phyloP scores from a whole-genome alignment of 257 asterid species.

The Penstemon davidsonii region DNA sequence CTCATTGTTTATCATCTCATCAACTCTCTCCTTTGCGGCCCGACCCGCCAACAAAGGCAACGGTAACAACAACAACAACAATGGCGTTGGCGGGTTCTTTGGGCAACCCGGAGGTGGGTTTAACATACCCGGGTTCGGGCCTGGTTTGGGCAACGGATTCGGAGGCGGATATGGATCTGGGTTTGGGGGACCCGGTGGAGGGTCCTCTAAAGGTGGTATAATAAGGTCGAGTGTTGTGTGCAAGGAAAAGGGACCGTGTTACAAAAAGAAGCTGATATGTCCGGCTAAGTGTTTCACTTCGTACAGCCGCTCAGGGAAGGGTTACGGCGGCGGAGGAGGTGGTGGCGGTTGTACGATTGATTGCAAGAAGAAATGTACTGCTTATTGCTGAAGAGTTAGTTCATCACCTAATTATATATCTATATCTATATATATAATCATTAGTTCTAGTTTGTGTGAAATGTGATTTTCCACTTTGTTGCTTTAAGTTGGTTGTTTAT shows the following conservation, averaged over 20 bases:
- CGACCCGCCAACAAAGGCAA: slow-evolving; percentile 23
- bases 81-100: slow-evolving; percentile 44
- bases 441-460: neutral
- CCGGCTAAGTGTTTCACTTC: slow-evolving; percentile 88
- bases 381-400: slow-evolving; percentile 48
- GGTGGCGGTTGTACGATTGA: slow-evolving; percentile 90
- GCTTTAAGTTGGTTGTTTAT: slow-evolving; percentile 9
- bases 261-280: slow-evolving; percentile 66
- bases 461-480: slow-evolving; percentile 33
- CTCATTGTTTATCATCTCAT: slow-evolving; percentile 33
- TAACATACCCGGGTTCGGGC: slow-evolving; percentile 70
- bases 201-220: slow-evolving; percentile 48
- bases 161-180: slow-evolving; percentile 75
- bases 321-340: slow-evolving; percentile 84
- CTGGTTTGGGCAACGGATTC: slow-evolving; percentile 33
- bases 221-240: slow-evolving; percentile 51
- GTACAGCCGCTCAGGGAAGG: slow-evolving; percentile 74
- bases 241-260: slow-evolving; percentile 69
- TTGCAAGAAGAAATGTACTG: slow-evolving; percentile 74
- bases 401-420: neutral
- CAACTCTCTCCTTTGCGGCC: slow-evolving; percentile 38
- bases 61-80: neutral
- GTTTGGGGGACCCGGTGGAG: slow-evolving; percentile 72
- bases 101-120: slow-evolving; percentile 49
- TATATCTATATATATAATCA: neutral